phyloP scores from a whole-genome alignment of 495 filamentous ascomycete genomes.

The Cercophora sp. region DNA sequence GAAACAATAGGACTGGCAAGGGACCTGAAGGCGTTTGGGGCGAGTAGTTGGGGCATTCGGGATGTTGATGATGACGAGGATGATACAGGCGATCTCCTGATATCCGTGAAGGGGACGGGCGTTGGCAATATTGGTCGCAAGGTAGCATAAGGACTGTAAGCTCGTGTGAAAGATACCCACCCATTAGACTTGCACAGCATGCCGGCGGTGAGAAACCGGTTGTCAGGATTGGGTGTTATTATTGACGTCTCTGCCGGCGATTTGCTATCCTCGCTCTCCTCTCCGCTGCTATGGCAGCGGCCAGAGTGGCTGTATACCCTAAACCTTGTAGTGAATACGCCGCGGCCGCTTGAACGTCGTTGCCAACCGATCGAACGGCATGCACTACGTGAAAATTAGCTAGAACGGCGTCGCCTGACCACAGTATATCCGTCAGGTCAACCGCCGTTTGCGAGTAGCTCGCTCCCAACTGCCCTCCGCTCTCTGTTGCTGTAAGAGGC shows the following conservation, averaged over 20 bases:
- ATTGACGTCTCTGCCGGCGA: constrained; percentile 12
- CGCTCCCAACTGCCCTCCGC: constrained; percentile 43
- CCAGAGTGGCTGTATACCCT: constrained; percentile 45
- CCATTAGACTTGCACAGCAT: too few relatives aligned
- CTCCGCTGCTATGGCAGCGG: constrained; percentile 42
- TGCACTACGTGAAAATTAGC: constrained; percentile 65
- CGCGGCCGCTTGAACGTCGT: constrained; percentile 46
- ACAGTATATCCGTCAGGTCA: constrained; percentile 52
- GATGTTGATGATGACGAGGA: constrained; percentile 62
- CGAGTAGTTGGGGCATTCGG: constrained; percentile 81
- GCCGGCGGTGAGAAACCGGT: too few relatives aligned
- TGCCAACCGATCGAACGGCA: constrained; percentile 62
- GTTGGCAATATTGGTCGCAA: constrained; percentile 96
- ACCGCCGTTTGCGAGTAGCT: constrained; percentile 42
- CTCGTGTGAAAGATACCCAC: too few relatives aligned
- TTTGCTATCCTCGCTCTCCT: constrained; percentile 36
- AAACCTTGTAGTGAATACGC: constrained; percentile 48
- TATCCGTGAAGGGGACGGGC: constrained; percentile 89
- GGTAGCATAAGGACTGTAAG: constrained; percentile 73
- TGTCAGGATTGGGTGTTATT: too few relatives aligned
- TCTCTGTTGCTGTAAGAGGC: constrained; percentile 26
- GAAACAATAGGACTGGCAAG: constrained; percentile 72
- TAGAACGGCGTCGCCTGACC: constrained; percentile 66
- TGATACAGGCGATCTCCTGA: constrained; percentile 65
- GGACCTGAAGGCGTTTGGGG: constrained; percentile 80